Evolutionary conservation across 768 basidiomycete genomes (phyloP).

Genomic region (Podaxis sp.): DNA sequence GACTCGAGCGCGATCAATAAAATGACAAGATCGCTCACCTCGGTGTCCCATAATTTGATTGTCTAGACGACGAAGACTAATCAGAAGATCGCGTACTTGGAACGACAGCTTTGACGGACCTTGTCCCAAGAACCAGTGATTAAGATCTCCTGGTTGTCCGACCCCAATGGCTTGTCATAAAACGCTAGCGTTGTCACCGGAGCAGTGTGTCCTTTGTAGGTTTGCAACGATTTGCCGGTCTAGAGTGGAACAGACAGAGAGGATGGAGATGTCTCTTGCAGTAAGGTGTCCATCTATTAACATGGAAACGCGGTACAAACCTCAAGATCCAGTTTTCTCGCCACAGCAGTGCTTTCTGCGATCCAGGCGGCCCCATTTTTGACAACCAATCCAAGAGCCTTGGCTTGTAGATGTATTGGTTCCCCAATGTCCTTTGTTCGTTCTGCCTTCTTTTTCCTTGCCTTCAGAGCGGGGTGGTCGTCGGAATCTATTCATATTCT

Average conservation of each 20-base stretch:
- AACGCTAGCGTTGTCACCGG: conserved; percentile 87
- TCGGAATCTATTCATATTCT: conserved; percentile 15
- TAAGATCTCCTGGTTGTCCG: conserved; percentile 50
- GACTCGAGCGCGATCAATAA: not conserved
- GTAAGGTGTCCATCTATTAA: not conserved
- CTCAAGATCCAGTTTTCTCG: conserved; percentile 74
- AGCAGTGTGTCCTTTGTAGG: conserved; percentile 83
- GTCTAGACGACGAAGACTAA: conserved; percentile 45
- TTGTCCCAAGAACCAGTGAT: conserved; percentile 96
- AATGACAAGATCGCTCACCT: conserved; percentile 45
- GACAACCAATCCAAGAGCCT: conserved; percentile 70
- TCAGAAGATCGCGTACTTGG: not conserved
- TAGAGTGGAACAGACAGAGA: conserved; percentile 30
- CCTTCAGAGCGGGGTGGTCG: conserved; percentile 35
- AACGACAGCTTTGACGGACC: conserved; percentile 32
- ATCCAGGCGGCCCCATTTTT: conserved; percentile 75
- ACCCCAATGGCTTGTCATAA: conserved; percentile 39
- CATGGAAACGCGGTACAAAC: conserved; percentile 38
- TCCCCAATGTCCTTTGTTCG: conserved; percentile 70
- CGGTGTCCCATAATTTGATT: conserved; percentile 83
- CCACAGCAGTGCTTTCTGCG: conserved; percentile 80
- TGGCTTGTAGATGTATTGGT: conserved; percentile 76
- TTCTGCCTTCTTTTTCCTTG: conserved; percentile 71
- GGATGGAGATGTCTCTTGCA: not conserved
- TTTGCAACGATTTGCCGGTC: conserved; percentile 77